A percentile compares a stretch with the other conserved stretches of the same genome.
Evolutionary conservation across 2,329 filamentous ascomycete genomes (phyloP).

Genomic region (Xylaria arbuscula): DNA sequence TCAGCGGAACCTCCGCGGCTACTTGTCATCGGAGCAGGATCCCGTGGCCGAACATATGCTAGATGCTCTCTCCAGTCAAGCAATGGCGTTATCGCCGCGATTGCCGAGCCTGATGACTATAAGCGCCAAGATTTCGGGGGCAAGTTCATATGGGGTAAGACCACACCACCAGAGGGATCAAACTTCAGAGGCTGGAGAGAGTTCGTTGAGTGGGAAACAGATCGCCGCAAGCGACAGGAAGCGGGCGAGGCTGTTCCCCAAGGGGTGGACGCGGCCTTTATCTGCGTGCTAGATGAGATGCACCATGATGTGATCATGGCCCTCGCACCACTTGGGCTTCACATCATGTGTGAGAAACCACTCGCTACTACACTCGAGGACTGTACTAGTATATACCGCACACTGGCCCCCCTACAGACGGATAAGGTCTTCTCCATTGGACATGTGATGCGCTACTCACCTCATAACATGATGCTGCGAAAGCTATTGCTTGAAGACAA

Average conservation of each 20-base stretch:
- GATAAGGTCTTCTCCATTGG: constrained; percentile 83
- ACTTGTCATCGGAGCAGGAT: constrained; percentile 84
- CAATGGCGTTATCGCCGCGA: constrained; percentile 76
- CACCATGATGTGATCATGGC: constrained; percentile 84
- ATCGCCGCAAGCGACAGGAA: constrained; percentile 65
- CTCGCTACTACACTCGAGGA: constrained; percentile 82
- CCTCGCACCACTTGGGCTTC: constrained; percentile 75
- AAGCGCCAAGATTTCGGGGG: constrained; percentile 78
- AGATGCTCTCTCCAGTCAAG: constrained; percentile 72
- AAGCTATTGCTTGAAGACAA: constrained; percentile 79
- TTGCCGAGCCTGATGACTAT: constrained; percentile 83
- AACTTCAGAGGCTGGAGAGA: constrained; percentile 79
- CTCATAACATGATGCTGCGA: constrained; percentile 87
- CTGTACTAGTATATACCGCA: constrained; percentile 78
- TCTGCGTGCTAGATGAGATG: constrained; percentile 85
- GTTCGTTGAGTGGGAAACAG: constrained; percentile 78
- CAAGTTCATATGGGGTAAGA: constrained; percentile 76
- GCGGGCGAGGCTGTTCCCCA: constrained; percentile 61
- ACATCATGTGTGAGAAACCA: constrained; percentile 96
- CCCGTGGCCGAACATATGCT: constrained; percentile 80
- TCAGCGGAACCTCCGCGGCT: constrained; percentile 70
- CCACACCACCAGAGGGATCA: constrained; percentile 68
- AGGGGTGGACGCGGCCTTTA: constrained; percentile 71
- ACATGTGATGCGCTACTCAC: constrained; percentile 92
- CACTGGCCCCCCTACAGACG: constrained; percentile 57